Base-by-base conservation (phyloP, 1,139 yeast species). In the Pichia sp. region DNA sequence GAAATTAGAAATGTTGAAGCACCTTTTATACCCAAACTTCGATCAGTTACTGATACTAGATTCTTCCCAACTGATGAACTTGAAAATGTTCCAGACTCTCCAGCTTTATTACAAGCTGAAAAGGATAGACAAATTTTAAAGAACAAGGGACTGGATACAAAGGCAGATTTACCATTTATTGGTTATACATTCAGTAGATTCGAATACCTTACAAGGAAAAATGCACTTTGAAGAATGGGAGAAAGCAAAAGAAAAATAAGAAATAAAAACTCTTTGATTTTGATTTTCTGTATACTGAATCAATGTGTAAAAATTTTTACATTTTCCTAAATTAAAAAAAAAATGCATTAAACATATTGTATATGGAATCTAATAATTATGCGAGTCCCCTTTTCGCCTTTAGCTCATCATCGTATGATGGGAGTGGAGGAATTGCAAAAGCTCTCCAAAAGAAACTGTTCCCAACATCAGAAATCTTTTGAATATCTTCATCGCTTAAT, bases 21-120 rank as follows among this genome's bases (percentile, higher is more conserved):
- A 1, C 99, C 98, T 28, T 91, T 89, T 59, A 84, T 91, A 51
- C 91, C 93, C 28, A 77, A 79, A 53, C 68, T 85, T 55, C 75
- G 83, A 52, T 83, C 95, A 9, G 84, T 91, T 49, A 91, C 97
- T 4, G 99, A 91, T 60, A 93, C 98, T 0, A 72, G 97, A 53
- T 91, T 91, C 69, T 91, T 91, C 85, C 97, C 98, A 35, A 86
- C 95, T 4, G 98, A 93, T 58, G 99, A 91, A 59, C 71, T 91
- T 54, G 96, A 89, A 62, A 88, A 84, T 58, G 91, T 89, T 36
- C 96, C 97, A 1, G 96, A 89, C 57, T 79, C 85, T 35, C 95
- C 96, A n/a, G 86, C 86, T 1, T 67, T 79, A 60, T 74, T 77
- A 32, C 79, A 77, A 58, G 84, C 84, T n/a, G 79, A 80, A 54